Evolutionary conservation across 2,329 filamentous ascomycete species (phyloP).

Genomic region (Capronia epimyces): DNA sequence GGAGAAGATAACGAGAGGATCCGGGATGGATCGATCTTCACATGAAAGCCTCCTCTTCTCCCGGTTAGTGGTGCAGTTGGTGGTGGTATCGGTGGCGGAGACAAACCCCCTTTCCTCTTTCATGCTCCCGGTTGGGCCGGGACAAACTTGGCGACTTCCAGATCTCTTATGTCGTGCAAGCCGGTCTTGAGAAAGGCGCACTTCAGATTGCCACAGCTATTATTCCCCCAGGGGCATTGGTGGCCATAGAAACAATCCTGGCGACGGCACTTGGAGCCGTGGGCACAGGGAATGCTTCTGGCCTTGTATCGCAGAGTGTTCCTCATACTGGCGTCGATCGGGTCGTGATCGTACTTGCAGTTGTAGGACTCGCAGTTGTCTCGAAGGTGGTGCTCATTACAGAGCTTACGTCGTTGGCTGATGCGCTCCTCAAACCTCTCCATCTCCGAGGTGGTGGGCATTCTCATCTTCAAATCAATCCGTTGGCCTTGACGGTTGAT

Average conservation of each 20-base stretch:
- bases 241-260: constrained; percentile 46
- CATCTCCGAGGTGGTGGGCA: constrained; percentile 37
- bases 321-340: constrained; percentile 38
- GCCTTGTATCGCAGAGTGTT: constrained; percentile 44
- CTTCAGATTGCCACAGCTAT: constrained; percentile 21
- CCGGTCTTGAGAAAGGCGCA: constrained; percentile 20
- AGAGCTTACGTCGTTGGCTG: constrained; percentile 40
- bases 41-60: too few relatives aligned
- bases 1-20: too few relatives aligned
- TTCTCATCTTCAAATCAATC: constrained; percentile 42
- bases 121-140: constrained; percentile 49
- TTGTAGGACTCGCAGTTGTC: constrained; percentile 25
- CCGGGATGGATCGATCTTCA: too few relatives aligned
- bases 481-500: constrained; percentile 46
- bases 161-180: constrained; percentile 23
- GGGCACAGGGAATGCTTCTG: constrained; percentile 41
- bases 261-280: constrained; percentile 40
- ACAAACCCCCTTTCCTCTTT: not conserved
- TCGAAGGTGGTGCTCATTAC: constrained; percentile 47
- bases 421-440: constrained; percentile 38
- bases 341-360: constrained; percentile 46
- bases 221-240: constrained; percentile 25
- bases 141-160: constrained; percentile 23
- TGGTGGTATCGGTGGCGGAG: too few relatives aligned
- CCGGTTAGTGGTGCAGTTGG: too few relatives aligned